phyloP scores from a whole-genome alignment of 1,139 yeast species.

The Pneumocystis sp. region DNA sequence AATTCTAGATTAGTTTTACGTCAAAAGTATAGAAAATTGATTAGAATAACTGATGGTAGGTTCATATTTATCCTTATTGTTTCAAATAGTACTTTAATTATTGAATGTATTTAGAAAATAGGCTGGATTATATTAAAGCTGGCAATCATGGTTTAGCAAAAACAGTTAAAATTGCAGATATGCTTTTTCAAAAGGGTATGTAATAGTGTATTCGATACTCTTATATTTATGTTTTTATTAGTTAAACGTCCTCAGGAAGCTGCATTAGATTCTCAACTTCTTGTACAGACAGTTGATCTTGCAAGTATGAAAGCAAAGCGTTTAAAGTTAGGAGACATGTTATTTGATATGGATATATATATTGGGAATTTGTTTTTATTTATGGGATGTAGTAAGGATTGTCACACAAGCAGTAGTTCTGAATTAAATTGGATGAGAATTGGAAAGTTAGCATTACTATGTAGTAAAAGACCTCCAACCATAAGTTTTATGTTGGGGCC shows the following conservation, averaged over 20 bases:
- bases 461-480: constrained; percentile 11
- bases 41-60: neutral
- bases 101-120: neutral
- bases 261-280: constrained; percentile 11
- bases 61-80: neutral
- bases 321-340: constrained; percentile 10
- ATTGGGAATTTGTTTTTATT: constrained; percentile 6
- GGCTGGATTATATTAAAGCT: neutral
- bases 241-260: constrained; percentile 10
- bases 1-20: neutral
- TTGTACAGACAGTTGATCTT: constrained; percentile 10
- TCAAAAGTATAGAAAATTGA: neutral
- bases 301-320: constrained; percentile 11
- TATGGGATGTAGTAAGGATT: neutral
- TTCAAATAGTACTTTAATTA: neutral
- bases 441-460: constrained; percentile 11
- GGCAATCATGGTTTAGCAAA: neutral
- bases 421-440: constrained; percentile 25
- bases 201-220: neutral
- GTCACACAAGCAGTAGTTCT: neutral
- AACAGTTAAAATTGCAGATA: neutral
- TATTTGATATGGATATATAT: constrained; percentile 10
- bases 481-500: constrained; percentile 14
- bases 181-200: neutral
- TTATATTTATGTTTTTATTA: neutral